Conservation (phyloP, 768 basidiomycete species). For the Lepiota subincarnata region DNA sequence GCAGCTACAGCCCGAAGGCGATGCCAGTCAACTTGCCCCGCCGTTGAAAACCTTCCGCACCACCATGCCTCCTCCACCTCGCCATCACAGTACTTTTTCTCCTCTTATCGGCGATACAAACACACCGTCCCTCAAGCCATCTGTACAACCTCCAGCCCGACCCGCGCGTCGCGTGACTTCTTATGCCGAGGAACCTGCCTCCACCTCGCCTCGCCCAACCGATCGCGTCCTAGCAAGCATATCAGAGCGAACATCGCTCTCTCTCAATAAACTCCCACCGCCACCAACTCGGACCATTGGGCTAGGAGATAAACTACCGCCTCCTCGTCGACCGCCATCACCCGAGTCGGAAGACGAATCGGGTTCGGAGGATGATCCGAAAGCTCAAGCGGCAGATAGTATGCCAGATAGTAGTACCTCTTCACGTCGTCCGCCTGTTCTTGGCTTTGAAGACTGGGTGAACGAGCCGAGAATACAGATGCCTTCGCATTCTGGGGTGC, state of each 20-base stretch:
- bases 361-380: conserved; percentile 56
- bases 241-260: conserved; percentile 35
- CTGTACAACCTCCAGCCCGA: conserved; percentile 39
- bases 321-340: conserved; percentile 43
- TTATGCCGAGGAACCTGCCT: conserved; percentile 14
- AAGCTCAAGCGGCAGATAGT: conserved; percentile 39
- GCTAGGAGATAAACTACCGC: conserved; percentile 65
- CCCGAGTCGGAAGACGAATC: conserved; percentile 52
- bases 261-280: conserved; percentile 49
- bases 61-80: conserved; percentile 23
- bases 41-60: conserved; percentile 14
- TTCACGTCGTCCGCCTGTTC: conserved; percentile 49
- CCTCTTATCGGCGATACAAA: conserved; percentile 10
- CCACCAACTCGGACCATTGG: conserved; percentile 75
- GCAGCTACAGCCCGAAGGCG: conserved; percentile 5
- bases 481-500: conserved; percentile 51
- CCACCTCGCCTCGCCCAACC: conserved; percentile 21
- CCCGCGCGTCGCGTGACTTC: conserved; percentile 37
- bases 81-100: conserved; percentile 19
- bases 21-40: conserved; percentile 10
- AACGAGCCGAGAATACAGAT: conserved; percentile 52
- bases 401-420: conserved; percentile 69
- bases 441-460: conserved; percentile 35
- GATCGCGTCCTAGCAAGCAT: conserved; percentile 16
- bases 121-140: conserved; percentile 13